Evolutionary conservation across 768 basidiomycete species (phyloP).

Genomic region (Leccinum olivaceopallidum): DNA sequence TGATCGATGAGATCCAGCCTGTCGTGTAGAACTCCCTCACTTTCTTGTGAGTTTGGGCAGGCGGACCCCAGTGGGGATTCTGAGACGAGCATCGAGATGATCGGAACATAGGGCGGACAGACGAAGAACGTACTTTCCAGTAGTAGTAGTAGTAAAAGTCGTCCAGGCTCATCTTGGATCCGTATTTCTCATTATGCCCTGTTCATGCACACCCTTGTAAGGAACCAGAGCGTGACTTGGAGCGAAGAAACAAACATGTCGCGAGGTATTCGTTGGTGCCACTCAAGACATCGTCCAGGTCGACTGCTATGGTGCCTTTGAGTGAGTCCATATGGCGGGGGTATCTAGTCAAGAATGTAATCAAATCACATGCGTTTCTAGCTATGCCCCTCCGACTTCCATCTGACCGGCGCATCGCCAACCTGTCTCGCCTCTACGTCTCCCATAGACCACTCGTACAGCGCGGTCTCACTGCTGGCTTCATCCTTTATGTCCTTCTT

Average conservation of each 20-base stretch:
- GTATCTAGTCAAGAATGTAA: neutral
- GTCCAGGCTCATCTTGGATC: slow-evolving; percentile 52
- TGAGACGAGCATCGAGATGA: slow-evolving; percentile 18
- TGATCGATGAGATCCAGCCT: slow-evolving; percentile 44
- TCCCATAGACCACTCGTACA: slow-evolving; percentile 72
- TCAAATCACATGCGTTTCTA: slow-evolving; percentile 14
- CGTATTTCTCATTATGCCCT: slow-evolving; percentile 70
- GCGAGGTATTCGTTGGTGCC: slow-evolving; percentile 60
- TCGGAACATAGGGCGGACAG: neutral
- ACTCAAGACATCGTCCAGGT: slow-evolving; percentile 68
- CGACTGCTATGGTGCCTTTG: slow-evolving; percentile 55
- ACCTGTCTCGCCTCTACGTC: slow-evolving; percentile 54
- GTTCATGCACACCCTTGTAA: slow-evolving; percentile 1
- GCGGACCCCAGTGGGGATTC: slow-evolving; percentile 63
- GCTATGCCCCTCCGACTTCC: slow-evolving; percentile 29
- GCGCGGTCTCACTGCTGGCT: slow-evolving; percentile 63
- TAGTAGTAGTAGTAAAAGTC: slow-evolving; percentile 74
- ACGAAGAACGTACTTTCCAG: slow-evolving; percentile 55
- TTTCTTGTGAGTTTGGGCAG: slow-evolving; percentile 56
- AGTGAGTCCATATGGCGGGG: slow-evolving; percentile 10
- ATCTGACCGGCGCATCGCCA: slow-evolving; percentile 41
- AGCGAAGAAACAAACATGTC: slow-evolving; percentile 42
- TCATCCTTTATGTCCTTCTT: slow-evolving; percentile 69
- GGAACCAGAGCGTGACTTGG: neutral
- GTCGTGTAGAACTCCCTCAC: slow-evolving; percentile 59